Evolutionary conservation across 2,329 filamentous ascomycete genomes (phyloP).

Genomic region (Hymenoscyphus fraxineus): DNA sequence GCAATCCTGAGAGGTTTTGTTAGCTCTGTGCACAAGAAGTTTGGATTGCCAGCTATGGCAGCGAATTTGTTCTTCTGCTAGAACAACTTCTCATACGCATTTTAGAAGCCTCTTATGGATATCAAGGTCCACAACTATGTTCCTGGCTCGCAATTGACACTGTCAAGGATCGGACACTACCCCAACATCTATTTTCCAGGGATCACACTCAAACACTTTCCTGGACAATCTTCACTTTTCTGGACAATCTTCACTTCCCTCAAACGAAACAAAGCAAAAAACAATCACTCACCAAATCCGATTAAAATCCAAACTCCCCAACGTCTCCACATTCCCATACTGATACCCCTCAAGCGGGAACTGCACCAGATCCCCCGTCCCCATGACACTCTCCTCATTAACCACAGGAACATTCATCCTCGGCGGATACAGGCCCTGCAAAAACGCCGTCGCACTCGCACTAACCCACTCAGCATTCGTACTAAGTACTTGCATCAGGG

Average conservation of each 20-base stretch:
- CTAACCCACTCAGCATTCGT: constrained; percentile 49
- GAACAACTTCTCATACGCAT: neutral
- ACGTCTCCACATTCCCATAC: constrained; percentile 63
- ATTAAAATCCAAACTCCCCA: constrained; percentile 44
- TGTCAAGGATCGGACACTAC: neutral
- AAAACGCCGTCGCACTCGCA: constrained; percentile 69
- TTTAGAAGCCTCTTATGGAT: neutral
- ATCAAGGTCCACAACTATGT: neutral
- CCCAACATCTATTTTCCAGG: neutral
- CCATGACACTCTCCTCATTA: constrained; percentile 44
- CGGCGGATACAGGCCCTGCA: constrained; percentile 83
- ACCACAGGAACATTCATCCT: constrained; percentile 26
- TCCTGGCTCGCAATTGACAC: neutral
- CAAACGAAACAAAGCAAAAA: neutral
- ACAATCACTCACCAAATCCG: constrained; percentile 43
- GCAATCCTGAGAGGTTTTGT: constrained; percentile 22
- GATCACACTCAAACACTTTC: too few relatives aligned
- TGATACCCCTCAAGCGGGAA: constrained; percentile 77
- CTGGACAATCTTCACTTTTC: neutral
- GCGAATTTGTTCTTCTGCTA: neutral
- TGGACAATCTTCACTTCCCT: neutral
- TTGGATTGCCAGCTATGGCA: neutral
- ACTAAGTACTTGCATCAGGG: constrained; percentile 43
- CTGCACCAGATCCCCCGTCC: constrained; percentile 56
- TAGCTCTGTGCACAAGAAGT: neutral